Conservation (phyloP, 2,329 filamentous ascomycete genomes). For the Diaporthe sp. region DNA sequence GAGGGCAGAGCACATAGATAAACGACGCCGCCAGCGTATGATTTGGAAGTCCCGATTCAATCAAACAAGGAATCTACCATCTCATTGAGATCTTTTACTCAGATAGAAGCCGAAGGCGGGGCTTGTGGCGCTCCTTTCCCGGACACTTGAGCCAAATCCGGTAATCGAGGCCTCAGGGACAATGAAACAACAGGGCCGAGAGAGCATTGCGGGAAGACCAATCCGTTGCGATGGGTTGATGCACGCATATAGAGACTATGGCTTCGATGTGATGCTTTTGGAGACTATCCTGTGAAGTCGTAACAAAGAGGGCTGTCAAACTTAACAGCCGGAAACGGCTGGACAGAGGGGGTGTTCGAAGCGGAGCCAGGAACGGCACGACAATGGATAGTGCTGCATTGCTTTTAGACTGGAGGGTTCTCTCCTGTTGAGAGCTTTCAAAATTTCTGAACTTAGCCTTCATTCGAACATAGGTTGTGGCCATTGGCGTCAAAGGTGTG, state of each 20-base stretch:
- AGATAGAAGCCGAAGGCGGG: neutral
- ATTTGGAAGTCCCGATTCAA: neutral
- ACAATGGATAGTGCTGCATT: conserved; percentile 17
- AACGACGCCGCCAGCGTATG: too few species aligned
- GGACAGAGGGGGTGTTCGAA: neutral
- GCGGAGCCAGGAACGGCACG: neutral
- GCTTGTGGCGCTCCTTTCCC: neutral
- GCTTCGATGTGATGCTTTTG: too few species aligned
- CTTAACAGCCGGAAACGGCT: conserved; percentile 32
- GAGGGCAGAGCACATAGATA: neutral
- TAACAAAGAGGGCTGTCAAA: conserved; percentile 21
- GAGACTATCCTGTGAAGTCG: neutral
- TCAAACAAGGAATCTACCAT: neutral
- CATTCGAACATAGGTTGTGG: neutral
- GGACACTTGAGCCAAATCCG: neutral
- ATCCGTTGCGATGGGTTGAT: neutral
- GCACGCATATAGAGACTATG: neutral
- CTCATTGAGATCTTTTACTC: neutral
- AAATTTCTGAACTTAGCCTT: neutral
- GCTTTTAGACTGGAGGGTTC: neutral
- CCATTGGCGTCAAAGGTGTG: neutral
- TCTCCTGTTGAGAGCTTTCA: neutral
- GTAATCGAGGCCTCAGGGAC: neutral
- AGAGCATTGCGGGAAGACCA: neutral
- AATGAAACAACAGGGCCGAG: neutral